Percentiles rank a stretch among this genome's conserved stretches.
These are phyloP conservation scores for Clarireedia sp. DNA, from an alignment of 2,329 filamentous ascomycete species.

Conservation along the genomic window DNA sequence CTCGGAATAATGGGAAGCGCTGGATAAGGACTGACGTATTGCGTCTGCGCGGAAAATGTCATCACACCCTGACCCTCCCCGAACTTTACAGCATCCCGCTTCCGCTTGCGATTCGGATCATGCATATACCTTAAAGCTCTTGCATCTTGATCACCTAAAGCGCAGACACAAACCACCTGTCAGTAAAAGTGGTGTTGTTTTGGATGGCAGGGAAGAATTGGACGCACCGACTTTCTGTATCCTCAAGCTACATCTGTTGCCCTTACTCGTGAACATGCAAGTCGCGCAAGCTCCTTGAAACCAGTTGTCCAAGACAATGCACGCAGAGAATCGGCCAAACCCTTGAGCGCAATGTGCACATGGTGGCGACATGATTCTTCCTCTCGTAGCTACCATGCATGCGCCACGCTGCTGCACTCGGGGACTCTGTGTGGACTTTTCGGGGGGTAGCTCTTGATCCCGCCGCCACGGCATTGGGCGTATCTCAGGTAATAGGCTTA, in stretches of 20 bases:
- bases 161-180: background rate
- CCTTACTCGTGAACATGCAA: conserved; percentile 24
- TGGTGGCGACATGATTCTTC: conserved; percentile 11
- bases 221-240: conserved; percentile 16
- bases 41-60: conserved; percentile 1
- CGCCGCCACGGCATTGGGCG: conserved; percentile 23
- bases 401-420: conserved; percentile 22
- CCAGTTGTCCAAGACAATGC: conserved; percentile 21
- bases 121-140: conserved; percentile 16
- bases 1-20: conserved; percentile 6
- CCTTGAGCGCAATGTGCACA: conserved; percentile 21
- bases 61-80: background rate
- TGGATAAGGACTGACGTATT: conserved; percentile 13
- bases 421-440: conserved; percentile 19
- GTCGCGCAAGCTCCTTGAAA: conserved; percentile 24
- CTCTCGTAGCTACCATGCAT: conserved; percentile 19
- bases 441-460: conserved; percentile 20
- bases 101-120: conserved; percentile 6
- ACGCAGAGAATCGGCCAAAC: conserved; percentile 21
- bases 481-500: conserved; percentile 15
- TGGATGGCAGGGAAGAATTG: background rate
- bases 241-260: conserved; percentile 23
- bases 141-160: conserved; percentile 19
- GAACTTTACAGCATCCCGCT: background rate
- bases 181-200: background rate